A percentile compares a stretch with the other conserved stretches of the same genome.
Evolutionary conservation across 768 basidiomycete species (phyloP).

Genomic region (Fomitopsis serialis): DNA sequence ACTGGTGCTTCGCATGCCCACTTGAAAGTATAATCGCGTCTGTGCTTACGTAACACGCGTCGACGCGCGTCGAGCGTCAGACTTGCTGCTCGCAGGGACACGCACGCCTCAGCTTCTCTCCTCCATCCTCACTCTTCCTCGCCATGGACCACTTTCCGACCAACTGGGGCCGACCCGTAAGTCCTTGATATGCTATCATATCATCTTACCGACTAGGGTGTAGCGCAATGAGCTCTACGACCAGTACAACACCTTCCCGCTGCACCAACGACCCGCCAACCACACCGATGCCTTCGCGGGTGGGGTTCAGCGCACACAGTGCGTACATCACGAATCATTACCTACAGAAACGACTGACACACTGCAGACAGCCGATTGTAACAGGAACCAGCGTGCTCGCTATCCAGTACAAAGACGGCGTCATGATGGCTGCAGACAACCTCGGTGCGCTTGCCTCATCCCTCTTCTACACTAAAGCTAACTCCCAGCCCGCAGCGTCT

Average conservation of each 20-base stretch:
- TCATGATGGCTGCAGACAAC: slow-evolving; percentile 98
- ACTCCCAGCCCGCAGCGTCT: slow-evolving; percentile 53
- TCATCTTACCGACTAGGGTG: background rate
- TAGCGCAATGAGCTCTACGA: slow-evolving; percentile 76
- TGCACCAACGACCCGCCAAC: slow-evolving; percentile 54
- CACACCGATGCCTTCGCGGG: slow-evolving; percentile 50
- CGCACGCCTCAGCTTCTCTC: background rate
- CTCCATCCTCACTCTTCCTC: background rate
- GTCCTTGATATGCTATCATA: slow-evolving; percentile 17
- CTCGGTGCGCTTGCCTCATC: slow-evolving; percentile 52
- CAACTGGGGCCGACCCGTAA: slow-evolving; percentile 77
- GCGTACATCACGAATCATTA: slow-evolving; percentile 13
- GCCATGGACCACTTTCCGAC: slow-evolving; percentile 81
- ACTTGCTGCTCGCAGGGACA: background rate
- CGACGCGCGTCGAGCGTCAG: slow-evolving; percentile 2
- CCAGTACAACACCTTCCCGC: slow-evolving; percentile 71
- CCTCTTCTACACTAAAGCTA: background rate
- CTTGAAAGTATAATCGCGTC: too few species aligned
- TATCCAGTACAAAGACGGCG: slow-evolving; percentile 90
- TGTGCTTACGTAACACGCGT: slow-evolving; percentile 3
- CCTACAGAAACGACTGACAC: background rate
- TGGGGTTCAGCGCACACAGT: slow-evolving; percentile 82
- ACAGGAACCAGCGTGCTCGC: slow-evolving; percentile 97
- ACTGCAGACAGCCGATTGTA: slow-evolving; percentile 79
- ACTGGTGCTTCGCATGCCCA: too few species aligned